Conservation (phyloP, 2,329 filamentous ascomycete species). For the Cladophialophora chaetospira region DNA sequence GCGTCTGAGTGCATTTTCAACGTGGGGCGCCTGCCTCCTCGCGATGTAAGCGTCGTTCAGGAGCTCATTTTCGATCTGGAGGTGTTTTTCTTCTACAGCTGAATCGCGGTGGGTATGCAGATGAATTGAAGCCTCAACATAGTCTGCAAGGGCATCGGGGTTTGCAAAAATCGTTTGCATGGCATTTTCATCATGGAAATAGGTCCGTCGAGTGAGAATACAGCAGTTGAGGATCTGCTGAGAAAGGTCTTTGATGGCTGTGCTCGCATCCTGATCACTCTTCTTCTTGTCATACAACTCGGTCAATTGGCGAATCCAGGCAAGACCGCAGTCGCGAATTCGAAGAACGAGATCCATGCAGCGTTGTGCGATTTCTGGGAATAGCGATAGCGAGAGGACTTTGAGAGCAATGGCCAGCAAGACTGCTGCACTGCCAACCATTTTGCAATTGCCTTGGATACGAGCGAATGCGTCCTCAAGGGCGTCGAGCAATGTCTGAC, state of each 20-base stretch:
- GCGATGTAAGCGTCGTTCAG: constrained; percentile 15
- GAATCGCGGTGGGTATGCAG: constrained; percentile 5
- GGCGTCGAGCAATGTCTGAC: constrained; percentile 36
- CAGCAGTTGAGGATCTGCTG: constrained; percentile 43
- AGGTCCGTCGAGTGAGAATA: constrained; percentile 43
- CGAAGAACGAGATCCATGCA: constrained; percentile 45
- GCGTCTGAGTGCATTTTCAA: constrained; percentile 32
- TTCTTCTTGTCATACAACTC: constrained; percentile 16
- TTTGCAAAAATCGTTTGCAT: constrained; percentile 5
- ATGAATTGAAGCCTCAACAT: constrained; percentile 27
- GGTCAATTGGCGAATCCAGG: constrained; percentile 18
- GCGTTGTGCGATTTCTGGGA: background rate
- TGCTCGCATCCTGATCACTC: constrained; percentile 34
- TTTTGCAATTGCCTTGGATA: constrained; percentile 57
- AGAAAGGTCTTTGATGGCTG: constrained; percentile 37
- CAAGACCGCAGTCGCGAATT: constrained; percentile 37
- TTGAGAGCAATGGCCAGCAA: constrained; percentile 48
- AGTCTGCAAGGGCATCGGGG: constrained; percentile 22
- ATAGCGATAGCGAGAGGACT: constrained; percentile 44
- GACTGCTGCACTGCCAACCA: constrained; percentile 43
- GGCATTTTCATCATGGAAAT: constrained; percentile 4
- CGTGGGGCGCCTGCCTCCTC: background rate
- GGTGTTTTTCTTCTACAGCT: background rate
- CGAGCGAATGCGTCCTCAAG: constrained; percentile 39
- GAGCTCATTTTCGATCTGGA: constrained; percentile 21